Conservation (phyloP, 2,329 filamentous ascomycete genomes). For the Nigrograna mackinnonii region DNA sequence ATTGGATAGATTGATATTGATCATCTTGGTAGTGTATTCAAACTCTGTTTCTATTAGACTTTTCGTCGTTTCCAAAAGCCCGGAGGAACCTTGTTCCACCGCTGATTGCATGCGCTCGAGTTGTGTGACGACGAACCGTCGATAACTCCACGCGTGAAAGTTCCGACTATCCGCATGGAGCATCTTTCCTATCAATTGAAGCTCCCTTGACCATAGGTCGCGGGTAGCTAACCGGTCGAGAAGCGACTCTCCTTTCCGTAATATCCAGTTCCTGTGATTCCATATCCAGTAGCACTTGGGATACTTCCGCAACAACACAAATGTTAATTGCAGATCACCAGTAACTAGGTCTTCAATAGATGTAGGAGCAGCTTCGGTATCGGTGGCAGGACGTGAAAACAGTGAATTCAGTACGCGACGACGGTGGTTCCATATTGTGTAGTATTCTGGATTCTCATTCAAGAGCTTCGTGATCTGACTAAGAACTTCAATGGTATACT, state of each 20-base stretch:
- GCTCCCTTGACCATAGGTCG: constrained; percentile 80
- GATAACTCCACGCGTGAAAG: constrained; percentile 96
- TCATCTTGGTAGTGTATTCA: constrained; percentile 88
- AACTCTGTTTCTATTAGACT: constrained; percentile 82
- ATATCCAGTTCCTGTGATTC: constrained; percentile 89
- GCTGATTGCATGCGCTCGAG: constrained; percentile 72
- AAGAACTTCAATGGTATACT: constrained; percentile 62
- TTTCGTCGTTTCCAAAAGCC: constrained; percentile 9
- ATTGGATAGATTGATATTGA: constrained; percentile 82
- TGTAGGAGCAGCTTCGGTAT: constrained; percentile 2
- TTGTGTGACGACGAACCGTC: constrained; percentile 75
- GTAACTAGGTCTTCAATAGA: constrained; percentile 58
- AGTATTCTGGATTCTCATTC: constrained; percentile 82
- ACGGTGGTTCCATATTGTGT: constrained; percentile 89
- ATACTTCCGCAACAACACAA: constrained; percentile 80
- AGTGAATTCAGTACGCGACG: constrained; percentile 70
- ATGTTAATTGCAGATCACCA: constrained; percentile 77
- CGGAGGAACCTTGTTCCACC: too few species aligned
- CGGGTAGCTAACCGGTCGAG: constrained; percentile 62
- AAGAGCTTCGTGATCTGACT: constrained; percentile 73
- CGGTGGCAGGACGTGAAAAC: constrained; percentile 45
- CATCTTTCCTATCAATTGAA: constrained; percentile 86
- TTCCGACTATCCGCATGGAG: constrained; percentile 83
- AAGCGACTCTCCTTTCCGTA: constrained; percentile 70
- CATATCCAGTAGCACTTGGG: constrained; percentile 99